Percentiles rank a stretch among this genome's conserved stretches.
These are phyloP conservation scores for Tripterygium wilfordii DNA, from an alignment of 177 flowering plant genomes.

Conservation along the genomic window DNA sequence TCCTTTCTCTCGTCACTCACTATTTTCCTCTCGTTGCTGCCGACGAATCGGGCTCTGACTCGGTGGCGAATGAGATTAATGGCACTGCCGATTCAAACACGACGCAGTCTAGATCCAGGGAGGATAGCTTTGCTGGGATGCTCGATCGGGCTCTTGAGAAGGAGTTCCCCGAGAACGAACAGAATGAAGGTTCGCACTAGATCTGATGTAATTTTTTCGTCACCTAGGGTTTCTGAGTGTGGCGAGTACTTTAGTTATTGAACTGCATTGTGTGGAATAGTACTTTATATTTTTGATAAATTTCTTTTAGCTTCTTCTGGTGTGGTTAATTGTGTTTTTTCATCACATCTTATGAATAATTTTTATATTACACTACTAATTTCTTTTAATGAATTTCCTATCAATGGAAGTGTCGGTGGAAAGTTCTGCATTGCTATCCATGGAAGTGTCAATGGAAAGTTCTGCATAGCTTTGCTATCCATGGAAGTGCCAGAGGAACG, in stretches of 20 bases:
- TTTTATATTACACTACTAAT: too few relatives aligned
- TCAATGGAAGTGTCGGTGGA: too few relatives aligned
- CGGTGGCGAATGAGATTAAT: conserved; percentile 17
- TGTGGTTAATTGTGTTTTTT: too few relatives aligned
- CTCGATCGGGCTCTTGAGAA: conserved; percentile 84
- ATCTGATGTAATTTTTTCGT: conserved; percentile 13
- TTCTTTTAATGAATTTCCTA: too few relatives aligned
- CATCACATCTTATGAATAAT: too few relatives aligned
- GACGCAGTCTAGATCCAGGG: conserved; percentile 28
- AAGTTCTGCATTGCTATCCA: too few relatives aligned
- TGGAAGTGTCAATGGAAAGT: too few relatives aligned
- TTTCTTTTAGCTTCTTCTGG: neutral
- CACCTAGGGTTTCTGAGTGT: conserved; percentile 25
- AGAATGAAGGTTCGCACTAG: conserved; percentile 55
- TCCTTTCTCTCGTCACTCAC: conserved; percentile 4
- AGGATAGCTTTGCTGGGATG: conserved; percentile 76
- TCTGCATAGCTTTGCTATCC: too few relatives aligned
- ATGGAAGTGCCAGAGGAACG: too few relatives aligned
- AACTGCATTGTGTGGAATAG: neutral
- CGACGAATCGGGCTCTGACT: conserved; percentile 6
- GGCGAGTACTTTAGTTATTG: conserved; percentile 3
- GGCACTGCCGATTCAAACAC: conserved; percentile 15
- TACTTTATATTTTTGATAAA: neutral
- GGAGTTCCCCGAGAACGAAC: conserved; percentile 73
- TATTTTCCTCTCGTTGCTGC: neutral